Conservation (phyloP, 495 filamentous ascomycete species). For the Margaritispora aquatica region DNA sequence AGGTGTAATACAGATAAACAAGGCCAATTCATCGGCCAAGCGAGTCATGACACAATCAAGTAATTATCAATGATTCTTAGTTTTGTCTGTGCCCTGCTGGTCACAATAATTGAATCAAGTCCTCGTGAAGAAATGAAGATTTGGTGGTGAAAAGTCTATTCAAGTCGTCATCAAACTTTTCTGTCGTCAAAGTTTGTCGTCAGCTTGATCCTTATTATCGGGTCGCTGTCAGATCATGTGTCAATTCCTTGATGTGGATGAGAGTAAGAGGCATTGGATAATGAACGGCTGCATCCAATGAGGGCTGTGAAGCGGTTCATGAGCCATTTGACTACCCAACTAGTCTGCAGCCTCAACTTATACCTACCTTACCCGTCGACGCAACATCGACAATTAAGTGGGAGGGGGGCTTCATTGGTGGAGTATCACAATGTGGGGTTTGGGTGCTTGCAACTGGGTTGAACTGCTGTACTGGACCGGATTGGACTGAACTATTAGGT, state of each 20-base stretch:
- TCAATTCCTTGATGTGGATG: constrained; percentile 7
- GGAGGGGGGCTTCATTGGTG: neutral
- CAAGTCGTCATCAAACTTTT: too few species aligned
- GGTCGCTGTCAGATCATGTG: constrained; percentile 16
- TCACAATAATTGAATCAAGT: too few species aligned
- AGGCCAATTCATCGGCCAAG: constrained; percentile 18
- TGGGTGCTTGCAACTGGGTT: neutral
- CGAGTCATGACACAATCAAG: constrained; percentile 9
- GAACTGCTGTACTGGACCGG: neutral
- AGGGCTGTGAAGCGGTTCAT: constrained; percentile 1
- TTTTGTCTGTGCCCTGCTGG: too few species aligned
- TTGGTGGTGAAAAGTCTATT: neutral
- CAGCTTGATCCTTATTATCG: constrained; percentile 2
- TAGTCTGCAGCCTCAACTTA: constrained; percentile 9
- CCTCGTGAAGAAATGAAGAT: too few species aligned
- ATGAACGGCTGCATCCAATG: constrained; percentile 9
- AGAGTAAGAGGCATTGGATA: neutral
- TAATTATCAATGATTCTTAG: neutral
- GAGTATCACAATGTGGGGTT: too few species aligned
- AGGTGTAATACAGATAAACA: constrained; percentile 22
- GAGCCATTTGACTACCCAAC: constrained; percentile 11
- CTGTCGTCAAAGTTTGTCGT: constrained; percentile 14
- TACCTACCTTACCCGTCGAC: neutral
- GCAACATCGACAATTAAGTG: too few species aligned
- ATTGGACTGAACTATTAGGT: too few species aligned